Base-by-base conservation (phyloP, 2,329 filamentous ascomycete genomes). In the Neofusicoccum kwambonambiense region DNA sequence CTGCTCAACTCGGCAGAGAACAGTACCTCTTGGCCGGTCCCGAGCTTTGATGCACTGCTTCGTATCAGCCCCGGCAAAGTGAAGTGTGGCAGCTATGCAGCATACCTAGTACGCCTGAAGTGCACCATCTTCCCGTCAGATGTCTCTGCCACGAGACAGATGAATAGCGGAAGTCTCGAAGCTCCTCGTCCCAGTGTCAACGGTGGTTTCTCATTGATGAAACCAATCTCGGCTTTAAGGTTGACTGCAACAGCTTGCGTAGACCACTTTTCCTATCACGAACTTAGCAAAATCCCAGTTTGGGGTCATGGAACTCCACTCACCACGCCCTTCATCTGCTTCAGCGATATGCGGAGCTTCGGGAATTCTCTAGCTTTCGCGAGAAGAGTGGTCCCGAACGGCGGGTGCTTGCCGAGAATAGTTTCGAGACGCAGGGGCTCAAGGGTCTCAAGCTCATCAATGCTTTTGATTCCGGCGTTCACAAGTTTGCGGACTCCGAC, bases 401-500 rank as follows among this genome's bases (percentile, higher is more conserved):
- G 92, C 0, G 93, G 91, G 69, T 96, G 92, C 62, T 90, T 89
- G 68, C 88, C 89, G 52, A 96, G 76, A 27, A 92, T 79, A 54
- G 87, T 84, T 71, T 98, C 94, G 60, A 99, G 91, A 31, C 87
- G 84, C 62, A 88, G 85, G 31, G 89, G 82, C 41, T 94, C 89
- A 13, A 87, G 83, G 6, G 76, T 78, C 15, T 89, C 86, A 12
- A 99, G 80, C n/a, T 86, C 84, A 47, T 89, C 85, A 5, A 98
- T 87, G 4, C 82, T 90, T 34, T 81, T 86, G 62, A 98, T 85
- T 0, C 88, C 87, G n/a, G 87, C 87, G 44, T 84, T 83, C 3
- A 87, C 84, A 49, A 98, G 83, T 74, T 90, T 95, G 42, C 89
- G 85, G 68, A 91, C 87, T n/a, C 86, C 85, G 1, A 89, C 91